Percentiles rank a stretch among this genome's conserved stretches.
Conservation (phyloP, 2,329 filamentous ascomycete genomes). For the Xylariales sp. region DNA sequence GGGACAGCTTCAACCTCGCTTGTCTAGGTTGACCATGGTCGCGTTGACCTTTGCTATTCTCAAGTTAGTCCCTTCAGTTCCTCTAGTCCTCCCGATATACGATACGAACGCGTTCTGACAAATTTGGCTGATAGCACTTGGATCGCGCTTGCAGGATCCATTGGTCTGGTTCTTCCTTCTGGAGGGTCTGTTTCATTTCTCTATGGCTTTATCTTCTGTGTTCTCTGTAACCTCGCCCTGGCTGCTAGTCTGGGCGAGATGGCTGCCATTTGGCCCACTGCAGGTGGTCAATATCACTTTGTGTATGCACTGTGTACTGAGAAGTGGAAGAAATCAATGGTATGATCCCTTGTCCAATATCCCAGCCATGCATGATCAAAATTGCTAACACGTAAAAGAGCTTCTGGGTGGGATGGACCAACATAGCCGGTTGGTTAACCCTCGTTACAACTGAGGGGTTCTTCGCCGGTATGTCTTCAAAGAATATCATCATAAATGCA, state of each 20-base stretch:
- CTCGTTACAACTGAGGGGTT: constrained; percentile 38
- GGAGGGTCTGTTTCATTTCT: constrained; percentile 36
- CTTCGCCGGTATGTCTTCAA: constrained; percentile 28
- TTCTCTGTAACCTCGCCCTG: constrained; percentile 37
- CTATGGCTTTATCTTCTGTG: constrained; percentile 42
- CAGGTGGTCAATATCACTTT: constrained; percentile 42
- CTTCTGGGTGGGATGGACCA: constrained; percentile 40
- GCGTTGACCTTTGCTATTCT: constrained; percentile 39
- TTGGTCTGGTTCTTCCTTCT: constrained; percentile 35
- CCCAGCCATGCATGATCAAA: no score
- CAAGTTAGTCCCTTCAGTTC: constrained; percentile 24
- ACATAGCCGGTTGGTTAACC: constrained; percentile 41
- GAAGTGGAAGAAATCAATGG: constrained; percentile 31
- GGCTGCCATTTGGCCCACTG: constrained; percentile 39
- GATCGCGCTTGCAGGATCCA: constrained; percentile 35
- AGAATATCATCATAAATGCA: neutral
- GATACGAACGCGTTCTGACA: no score
- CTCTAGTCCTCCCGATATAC: constrained; percentile 6
- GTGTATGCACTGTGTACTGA: constrained; percentile 34
- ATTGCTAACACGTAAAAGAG: constrained; percentile 21
- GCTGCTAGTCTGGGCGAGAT: constrained; percentile 38
- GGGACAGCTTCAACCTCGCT: constrained; percentile 29
- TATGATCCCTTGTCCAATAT: no score
- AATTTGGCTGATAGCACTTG: constrained; percentile 28
- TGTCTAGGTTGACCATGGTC: constrained; percentile 37